These are phyloP conservation scores for Candida nemodendra DNA, from an alignment of 805 yeast genomes.

Conservation along the genomic window DNA sequence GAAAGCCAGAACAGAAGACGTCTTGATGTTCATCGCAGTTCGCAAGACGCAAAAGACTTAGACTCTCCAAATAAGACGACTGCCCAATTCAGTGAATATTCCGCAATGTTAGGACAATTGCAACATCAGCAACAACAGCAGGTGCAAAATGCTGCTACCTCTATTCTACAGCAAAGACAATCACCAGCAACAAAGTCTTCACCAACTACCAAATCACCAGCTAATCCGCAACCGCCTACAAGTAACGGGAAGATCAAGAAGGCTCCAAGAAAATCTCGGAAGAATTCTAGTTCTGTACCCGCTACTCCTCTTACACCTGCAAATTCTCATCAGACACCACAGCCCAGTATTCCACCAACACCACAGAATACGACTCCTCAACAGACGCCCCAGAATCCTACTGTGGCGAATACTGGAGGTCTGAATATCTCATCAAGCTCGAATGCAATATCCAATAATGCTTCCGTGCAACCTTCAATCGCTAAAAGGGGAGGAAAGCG, in stretches of 20 bases:
- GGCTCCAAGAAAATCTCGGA: constrained; percentile 24
- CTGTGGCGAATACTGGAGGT: constrained; percentile 4
- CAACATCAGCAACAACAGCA: constrained; percentile 19
- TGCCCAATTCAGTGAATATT: constrained; percentile 23
- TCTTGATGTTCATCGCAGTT: constrained; percentile 50
- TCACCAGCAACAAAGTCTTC: constrained; percentile 21
- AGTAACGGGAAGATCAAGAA: constrained; percentile 20
- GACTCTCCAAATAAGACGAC: constrained; percentile 16
- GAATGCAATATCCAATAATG: not conserved
- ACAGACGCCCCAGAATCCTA: constrained; percentile 12
- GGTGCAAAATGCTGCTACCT: constrained; percentile 5
- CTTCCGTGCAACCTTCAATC: constrained; percentile 8
- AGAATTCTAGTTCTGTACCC: constrained; percentile 31
- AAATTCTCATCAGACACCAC: constrained; percentile 29
- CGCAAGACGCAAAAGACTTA: constrained; percentile 22
- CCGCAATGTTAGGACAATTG: constrained; percentile 21
- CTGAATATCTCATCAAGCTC: not conserved
- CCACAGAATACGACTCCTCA: constrained; percentile 24
- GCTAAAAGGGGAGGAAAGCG: constrained; percentile 22
- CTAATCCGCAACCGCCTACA: constrained; percentile 10
- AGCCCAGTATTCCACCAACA: constrained; percentile 22
- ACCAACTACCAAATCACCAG: constrained; percentile 14
- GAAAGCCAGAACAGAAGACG: constrained; percentile 76
- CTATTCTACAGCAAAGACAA: constrained; percentile 15
- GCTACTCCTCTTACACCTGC: constrained; percentile 35